phyloP scores from a whole-genome alignment of 2,329 filamentous ascomycete genomes.

The Colletotrichum incanum region DNA sequence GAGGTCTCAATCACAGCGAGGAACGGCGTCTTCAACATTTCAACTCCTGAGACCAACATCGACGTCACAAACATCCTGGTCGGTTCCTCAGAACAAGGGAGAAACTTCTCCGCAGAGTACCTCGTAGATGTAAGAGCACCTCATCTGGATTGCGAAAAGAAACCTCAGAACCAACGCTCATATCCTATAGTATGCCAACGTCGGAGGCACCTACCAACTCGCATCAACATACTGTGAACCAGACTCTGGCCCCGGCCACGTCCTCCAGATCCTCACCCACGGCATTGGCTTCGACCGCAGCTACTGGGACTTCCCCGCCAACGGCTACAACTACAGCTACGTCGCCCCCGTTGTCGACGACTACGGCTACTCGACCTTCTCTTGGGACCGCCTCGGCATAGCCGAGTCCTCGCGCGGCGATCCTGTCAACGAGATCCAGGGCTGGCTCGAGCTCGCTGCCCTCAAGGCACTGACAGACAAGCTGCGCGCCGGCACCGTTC shows the following conservation, averaged over 20 bases:
- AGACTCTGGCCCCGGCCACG: slow-evolving; percentile 56
- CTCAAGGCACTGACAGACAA: slow-evolving; percentile 67
- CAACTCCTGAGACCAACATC: slow-evolving; percentile 65
- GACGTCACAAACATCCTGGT: slow-evolving; percentile 72
- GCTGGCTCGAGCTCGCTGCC: slow-evolving; percentile 70
- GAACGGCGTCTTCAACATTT: slow-evolving; percentile 67
- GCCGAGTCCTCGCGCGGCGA: slow-evolving; percentile 72
- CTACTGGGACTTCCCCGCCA: slow-evolving; percentile 75
- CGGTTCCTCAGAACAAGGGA: slow-evolving; percentile 63
- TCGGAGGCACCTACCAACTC: slow-evolving; percentile 70
- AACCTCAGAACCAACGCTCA: neutral
- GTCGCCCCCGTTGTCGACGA: slow-evolving; percentile 67
- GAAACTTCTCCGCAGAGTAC: slow-evolving; percentile 63
- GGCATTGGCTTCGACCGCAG: slow-evolving; percentile 59
- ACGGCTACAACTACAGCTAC: slow-evolving; percentile 76
- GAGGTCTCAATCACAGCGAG: slow-evolving; percentile 69
- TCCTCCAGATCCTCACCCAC: slow-evolving; percentile 60
- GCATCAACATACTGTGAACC: slow-evolving; percentile 75
- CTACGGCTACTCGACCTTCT: slow-evolving; percentile 72
- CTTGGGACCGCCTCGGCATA: slow-evolving; percentile 75
- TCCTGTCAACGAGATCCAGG: slow-evolving; percentile 73
- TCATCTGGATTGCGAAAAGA: neutral
- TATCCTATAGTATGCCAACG: slow-evolving; percentile 60
- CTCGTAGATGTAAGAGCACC: slow-evolving; percentile 58
- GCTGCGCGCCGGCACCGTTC: slow-evolving; percentile 63